These are phyloP conservation scores for Pseudocercospora eumusae DNA, from an alignment of 2,329 filamentous ascomycete genomes.

Conservation along the genomic window DNA sequence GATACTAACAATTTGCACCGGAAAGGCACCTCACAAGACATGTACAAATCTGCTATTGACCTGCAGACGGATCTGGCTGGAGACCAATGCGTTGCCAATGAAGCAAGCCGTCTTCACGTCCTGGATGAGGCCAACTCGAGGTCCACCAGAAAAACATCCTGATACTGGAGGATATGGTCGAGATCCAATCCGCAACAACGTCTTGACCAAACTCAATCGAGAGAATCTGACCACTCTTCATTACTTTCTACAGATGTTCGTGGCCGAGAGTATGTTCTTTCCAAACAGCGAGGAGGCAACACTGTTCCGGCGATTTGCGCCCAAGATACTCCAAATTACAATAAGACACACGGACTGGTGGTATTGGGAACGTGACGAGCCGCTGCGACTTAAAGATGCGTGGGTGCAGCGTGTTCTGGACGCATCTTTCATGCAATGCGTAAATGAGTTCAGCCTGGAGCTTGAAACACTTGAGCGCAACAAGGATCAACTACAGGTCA, in stretches of 20 bases:
- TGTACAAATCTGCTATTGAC: slow-evolving; percentile 38
- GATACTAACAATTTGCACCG: too few relatives aligned
- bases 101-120: slow-evolving; percentile 37
- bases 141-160: slow-evolving; percentile 10
- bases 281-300: neutral
- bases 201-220: slow-evolving; percentile 18
- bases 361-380: slow-evolving; percentile 39
- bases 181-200: slow-evolving; percentile 1
- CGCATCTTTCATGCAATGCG: slow-evolving; percentile 35
- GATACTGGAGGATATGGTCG: neutral
- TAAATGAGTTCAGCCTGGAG: slow-evolving; percentile 32
- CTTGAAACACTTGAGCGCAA: slow-evolving; percentile 54
- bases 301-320: neutral
- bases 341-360: slow-evolving; percentile 43
- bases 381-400: slow-evolving; percentile 30
- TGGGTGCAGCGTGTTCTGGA: slow-evolving; percentile 33
- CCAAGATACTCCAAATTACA: slow-evolving; percentile 36
- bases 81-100: slow-evolving; percentile 38
- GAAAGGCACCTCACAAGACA: slow-evolving; percentile 32
- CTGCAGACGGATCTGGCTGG: slow-evolving; percentile 42
- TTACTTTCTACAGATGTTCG: slow-evolving; percentile 33
- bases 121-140: slow-evolving; percentile 31
- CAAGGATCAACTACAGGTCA: slow-evolving; percentile 48
- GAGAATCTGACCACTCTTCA: slow-evolving; percentile 27
- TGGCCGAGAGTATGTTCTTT: slow-evolving; percentile 32